Evolutionary conservation across 768 basidiomycete species (phyloP), one percentile per base, ranked within the genome.

Genomic region (Lentinus brumalis): DNA sequence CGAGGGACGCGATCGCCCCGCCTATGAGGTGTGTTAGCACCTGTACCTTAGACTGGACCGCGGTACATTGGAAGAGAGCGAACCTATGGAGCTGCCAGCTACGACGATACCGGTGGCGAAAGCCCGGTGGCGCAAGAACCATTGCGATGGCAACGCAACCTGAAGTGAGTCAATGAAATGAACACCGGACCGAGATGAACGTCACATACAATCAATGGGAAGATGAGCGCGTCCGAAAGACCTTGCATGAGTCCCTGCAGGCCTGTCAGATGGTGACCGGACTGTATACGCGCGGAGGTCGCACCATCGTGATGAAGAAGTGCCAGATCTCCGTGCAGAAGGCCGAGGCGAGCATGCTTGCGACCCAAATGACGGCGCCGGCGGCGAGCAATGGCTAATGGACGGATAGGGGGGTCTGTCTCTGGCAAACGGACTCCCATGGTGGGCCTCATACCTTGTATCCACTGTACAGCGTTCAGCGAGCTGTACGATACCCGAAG

Each of bases 241-340:
- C 69, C 72, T 66, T 72, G 65, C 71, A 75, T 29, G 65, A 67
- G 21, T 59, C 73, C 74, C 73, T 75, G 14, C 52, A 14, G 67
- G 61, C 6, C 63, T 65, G 16, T 62, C 46, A 29, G 63, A 67
- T 38, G 67, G 31, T 15, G 63, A 62, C 0, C 21, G 21, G 16
- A 18, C 16, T 15, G 35, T 8, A 32, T 16, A 10, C 12, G 35
- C 11, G 31, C 16, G 62, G 64, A 16, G 64, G 59, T 51, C 64
- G 51, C 11, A 73, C 73, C 61, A 73, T 73, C 40, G 71, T 70
- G 26, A 75, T 65, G 64, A 73, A 73, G 41, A 75, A 60, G 32
- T 75, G 72, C 62, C 70, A 73, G 16, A 73, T 53, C 56, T 71
- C 65, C 1, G 71, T 73, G 53, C 68, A 68, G 50, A 75, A 75